Conservation (phyloP, 768 basidiomycete species). For the Phaffia tasmanica region DNA sequence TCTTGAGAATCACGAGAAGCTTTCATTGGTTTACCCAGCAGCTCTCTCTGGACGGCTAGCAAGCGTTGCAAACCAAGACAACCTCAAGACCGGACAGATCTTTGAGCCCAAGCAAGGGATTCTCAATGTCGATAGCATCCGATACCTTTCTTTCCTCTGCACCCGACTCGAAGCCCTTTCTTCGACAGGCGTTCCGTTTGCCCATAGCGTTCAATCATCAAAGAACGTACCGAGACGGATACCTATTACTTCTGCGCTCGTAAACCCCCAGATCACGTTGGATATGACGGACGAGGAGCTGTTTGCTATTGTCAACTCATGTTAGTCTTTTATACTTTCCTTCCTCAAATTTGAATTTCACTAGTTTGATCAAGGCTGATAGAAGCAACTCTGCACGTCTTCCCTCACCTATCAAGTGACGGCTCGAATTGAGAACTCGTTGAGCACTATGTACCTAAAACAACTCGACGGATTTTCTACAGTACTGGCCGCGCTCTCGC, state of each 20-base stretch:
- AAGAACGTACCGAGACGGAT: constrained; percentile 11
- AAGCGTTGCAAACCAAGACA: constrained; percentile 31
- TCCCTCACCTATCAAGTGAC: constrained; percentile 40
- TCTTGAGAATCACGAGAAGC: constrained; percentile 51
- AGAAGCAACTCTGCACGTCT: neutral
- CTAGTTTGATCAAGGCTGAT: neutral
- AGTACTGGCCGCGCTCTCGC: constrained; percentile 34
- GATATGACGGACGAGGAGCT: constrained; percentile 63
- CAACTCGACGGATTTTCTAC: constrained; percentile 35
- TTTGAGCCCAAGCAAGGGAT: constrained; percentile 33
- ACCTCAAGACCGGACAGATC: constrained; percentile 28
- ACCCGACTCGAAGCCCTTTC: constrained; percentile 65
- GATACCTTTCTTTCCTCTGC: constrained; percentile 59
- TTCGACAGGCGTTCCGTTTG: constrained; percentile 2
- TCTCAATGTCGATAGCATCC: constrained; percentile 53
- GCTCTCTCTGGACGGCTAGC: constrained; percentile 61
- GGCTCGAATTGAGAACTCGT: constrained; percentile 63
- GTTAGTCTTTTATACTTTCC: constrained; percentile 1
- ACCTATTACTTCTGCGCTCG: constrained; percentile 11
- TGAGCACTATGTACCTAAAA: constrained; percentile 39
- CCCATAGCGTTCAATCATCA: neutral
- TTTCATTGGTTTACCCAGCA: constrained; percentile 73
- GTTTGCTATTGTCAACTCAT: constrained; percentile 60
- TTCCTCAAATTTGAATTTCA: neutral
- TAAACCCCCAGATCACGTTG: constrained; percentile 51